Base-by-base conservation (phyloP, 306 rosid genomes). In the Astragalus glycyphyllos region DNA sequence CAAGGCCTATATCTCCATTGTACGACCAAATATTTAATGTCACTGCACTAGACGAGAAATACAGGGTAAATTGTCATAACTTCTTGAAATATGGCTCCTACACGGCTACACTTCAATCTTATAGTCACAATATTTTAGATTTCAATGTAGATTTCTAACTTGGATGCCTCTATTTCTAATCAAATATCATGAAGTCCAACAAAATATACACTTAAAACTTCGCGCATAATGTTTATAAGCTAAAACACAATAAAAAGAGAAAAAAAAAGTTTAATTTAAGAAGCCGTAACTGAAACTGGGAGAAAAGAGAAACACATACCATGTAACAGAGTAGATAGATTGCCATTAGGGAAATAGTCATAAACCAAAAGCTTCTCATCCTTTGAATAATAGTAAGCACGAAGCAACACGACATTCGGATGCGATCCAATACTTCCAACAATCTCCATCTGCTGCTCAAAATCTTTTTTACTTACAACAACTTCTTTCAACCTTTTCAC, bases 401-500 rank as follows among this genome's bases (percentile, higher is more conserved):
- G 92, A 73, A 90, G 96, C 4, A 89, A 92, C 72, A 87, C 74
- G 13, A 90, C 83, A 58, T 90, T 87, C 17, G 91, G 79, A 68
- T 90, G 96, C 63, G 74, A 87, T 44, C 83, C 91, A 55, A 90
- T 86, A 51, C 86, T 82, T 72, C 96, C 92, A 46, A 90, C 79
- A 50, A 80, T 73, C 80, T 90, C 93, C 93, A 89, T 89, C 70
- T 89, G 89, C 79, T 89, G 96, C 72, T 89, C 96, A 72, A 90
- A 88, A 44, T 87, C 93, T 79, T 76, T 90, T 76, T 87, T 86
- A 48, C 91, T 81, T 11, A 86, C 91, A 50, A 86, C 91, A 32
- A 90, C 91, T 82, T 90, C 96, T 66, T 90, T 90, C 87, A 90
- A 76, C 83, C 96, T 82, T 86, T 90, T 90, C 73, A 90, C 96